Conservation (phyloP, 331 rosid genomes). For the Ulmus americana region DNA sequence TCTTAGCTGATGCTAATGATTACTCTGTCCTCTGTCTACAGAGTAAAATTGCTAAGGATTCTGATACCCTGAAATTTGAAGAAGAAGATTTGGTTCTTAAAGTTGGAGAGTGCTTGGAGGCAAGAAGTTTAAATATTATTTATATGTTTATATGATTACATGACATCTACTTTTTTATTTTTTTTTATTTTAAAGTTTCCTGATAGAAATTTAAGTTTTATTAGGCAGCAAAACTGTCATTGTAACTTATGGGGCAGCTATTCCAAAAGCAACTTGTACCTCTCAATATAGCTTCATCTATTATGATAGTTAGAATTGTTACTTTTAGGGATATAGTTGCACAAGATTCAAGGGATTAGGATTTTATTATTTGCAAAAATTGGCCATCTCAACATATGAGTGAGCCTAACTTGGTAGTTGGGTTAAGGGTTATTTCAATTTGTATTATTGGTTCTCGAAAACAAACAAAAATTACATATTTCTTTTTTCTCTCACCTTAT, state of each 20-base stretch:
- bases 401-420: not conserved
- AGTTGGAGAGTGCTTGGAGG: conserved; percentile 94
- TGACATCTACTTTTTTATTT: conserved; percentile 4
- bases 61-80: conserved; percentile 54
- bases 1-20: conserved; percentile 14
- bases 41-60: conserved; percentile 71
- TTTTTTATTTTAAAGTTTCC: conserved; percentile 13
- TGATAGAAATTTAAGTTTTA: not conserved
- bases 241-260: conserved; percentile 4
- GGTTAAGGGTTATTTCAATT: not conserved
- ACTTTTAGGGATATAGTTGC: not conserved
- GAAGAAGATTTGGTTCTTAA: conserved; percentile 81
- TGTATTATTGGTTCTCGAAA: not conserved
- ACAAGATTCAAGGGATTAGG: not conserved
- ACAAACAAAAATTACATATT: not conserved
- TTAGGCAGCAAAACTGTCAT: conserved; percentile 14
- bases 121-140: conserved; percentile 29
- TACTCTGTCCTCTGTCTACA: conserved; percentile 30
- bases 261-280: too few species aligned
- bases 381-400: not conserved
- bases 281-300: not conserved
- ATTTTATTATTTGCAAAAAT: not conserved
- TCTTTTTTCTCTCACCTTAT: conserved; percentile 4
- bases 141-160: not conserved
- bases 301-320: not conserved